Evolutionary conservation across 192 early-diverging fungal species (phyloP).

Genomic region (Umbelopsis sp.): DNA sequence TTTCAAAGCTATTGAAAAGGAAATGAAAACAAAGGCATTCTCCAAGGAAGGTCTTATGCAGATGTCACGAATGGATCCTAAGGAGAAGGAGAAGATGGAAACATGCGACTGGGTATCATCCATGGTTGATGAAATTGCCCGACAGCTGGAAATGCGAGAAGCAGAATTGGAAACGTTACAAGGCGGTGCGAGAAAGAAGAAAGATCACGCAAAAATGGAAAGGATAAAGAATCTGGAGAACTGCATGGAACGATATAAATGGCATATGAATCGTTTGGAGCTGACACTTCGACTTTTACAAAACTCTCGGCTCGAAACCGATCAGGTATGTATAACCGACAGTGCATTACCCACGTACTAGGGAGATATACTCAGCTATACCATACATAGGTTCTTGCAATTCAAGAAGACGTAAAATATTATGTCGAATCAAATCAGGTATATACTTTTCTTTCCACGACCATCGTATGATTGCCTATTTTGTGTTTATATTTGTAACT

Average conservation of each 20-base stretch:
- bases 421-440: conserved; percentile 89
- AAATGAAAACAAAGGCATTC: conserved; percentile 99
- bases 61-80: conserved; percentile 85
- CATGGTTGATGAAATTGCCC: conserved; percentile 78
- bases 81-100: conserved; percentile 90
- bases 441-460: neutral
- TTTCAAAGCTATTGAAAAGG: conserved; percentile 98
- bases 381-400: conserved; percentile 60
- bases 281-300: conserved; percentile 91
- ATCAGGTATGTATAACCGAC: conserved; percentile 61
- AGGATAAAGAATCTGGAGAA: conserved; percentile 70
- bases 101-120: conserved; percentile 83
- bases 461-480: neutral
- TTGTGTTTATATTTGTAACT: neutral
- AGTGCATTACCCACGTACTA: neutral
- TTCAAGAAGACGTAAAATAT: conserved; percentile 91
- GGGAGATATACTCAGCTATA: neutral
- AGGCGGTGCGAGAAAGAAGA: conserved; percentile 71
- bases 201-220: conserved; percentile 78
- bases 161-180: conserved; percentile 81
- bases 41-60: conserved; percentile 92
- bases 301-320: conserved; percentile 86
- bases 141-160: conserved; percentile 93
- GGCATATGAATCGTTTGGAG: conserved; percentile 89
- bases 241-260: conserved; percentile 86